Conservation (phyloP, 495 filamentous ascomycete species). For the Cenococcum geophilum region DNA sequence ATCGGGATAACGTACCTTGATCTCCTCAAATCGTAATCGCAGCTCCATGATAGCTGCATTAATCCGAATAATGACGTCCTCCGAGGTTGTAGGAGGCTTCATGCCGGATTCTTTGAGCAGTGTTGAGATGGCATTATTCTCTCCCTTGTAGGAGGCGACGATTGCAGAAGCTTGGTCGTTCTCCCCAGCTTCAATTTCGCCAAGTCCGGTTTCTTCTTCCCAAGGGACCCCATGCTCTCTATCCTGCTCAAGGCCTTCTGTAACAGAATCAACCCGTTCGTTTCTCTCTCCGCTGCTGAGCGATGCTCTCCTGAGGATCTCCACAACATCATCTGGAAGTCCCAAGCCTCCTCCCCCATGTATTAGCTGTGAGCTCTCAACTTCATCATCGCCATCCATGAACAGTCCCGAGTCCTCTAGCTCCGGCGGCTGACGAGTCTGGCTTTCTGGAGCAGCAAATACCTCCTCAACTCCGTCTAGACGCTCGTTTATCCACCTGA, state of each 20-base stretch:
- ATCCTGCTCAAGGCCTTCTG: neutral
- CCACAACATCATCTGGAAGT: neutral
- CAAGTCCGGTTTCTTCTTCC: neutral
- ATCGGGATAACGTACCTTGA: constrained; percentile 11
- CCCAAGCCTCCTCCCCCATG: neutral
- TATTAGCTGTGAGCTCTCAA: neutral
- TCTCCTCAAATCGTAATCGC: constrained; percentile 27
- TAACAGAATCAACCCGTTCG: neutral
- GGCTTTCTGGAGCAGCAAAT: constrained; percentile 20
- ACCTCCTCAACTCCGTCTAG: constrained; percentile 25
- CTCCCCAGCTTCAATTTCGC: constrained; percentile 6
- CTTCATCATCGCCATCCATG: constrained; percentile 24
- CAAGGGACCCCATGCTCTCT: neutral
- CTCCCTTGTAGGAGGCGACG: neutral
- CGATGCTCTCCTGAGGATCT: neutral
- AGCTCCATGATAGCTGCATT: constrained; percentile 13
- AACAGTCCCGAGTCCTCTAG: constrained; percentile 32
- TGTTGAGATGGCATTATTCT: neutral
- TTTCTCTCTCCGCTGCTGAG: neutral
- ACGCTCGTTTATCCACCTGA: neutral
- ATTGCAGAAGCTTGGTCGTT: neutral
- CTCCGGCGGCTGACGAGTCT: constrained; percentile 18
- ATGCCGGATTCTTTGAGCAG: constrained; percentile 6
- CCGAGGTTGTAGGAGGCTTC: constrained; percentile 13
- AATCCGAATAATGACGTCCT: neutral